These are phyloP conservation scores for Candida silvicultrix DNA, from an alignment of 805 yeast genomes.

Conservation along the genomic window DNA sequence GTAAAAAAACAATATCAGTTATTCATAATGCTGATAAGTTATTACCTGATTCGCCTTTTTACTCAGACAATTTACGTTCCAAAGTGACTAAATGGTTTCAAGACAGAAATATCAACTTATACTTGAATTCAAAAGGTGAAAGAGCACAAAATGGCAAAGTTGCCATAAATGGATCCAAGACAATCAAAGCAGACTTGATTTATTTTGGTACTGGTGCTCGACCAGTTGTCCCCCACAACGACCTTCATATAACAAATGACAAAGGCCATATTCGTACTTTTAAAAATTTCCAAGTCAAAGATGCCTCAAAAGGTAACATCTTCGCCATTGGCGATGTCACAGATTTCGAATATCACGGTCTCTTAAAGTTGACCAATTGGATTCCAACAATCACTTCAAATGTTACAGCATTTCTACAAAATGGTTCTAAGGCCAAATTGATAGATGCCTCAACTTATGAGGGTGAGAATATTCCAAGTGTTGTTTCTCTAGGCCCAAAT, in stretches of 20 bases:
- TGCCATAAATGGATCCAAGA: slow-evolving; percentile 1
- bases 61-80: slow-evolving; percentile 9
- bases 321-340: slow-evolving; percentile 30
- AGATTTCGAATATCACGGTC: slow-evolving; percentile 19
- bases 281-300: slow-evolving; percentile 18
- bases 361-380: slow-evolving; percentile 11
- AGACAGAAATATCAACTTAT: slow-evolving; percentile 11
- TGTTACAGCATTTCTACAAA: slow-evolving; percentile 3
- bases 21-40: slow-evolving; percentile 9
- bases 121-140: slow-evolving; percentile 9
- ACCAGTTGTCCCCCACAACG: slow-evolving; percentile 17
- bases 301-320: slow-evolving; percentile 14
- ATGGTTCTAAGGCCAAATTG: not conserved
- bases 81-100: slow-evolving; percentile 11
- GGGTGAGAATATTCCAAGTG: not conserved
- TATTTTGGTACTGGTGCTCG: slow-evolving; percentile 13
- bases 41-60: slow-evolving; percentile 10
- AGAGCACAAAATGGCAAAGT: slow-evolving; percentile 3
- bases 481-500: slow-evolving; percentile 20
- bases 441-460: not conserved
- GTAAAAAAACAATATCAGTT: slow-evolving; percentile 10
- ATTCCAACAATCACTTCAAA: slow-evolving; percentile 13
- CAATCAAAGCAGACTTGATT: slow-evolving; percentile 15
- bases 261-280: slow-evolving; percentile 16
- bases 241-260: slow-evolving; percentile 4